Evolutionary conservation across 2,329 filamentous ascomycete genomes (phyloP), one percentile per base, ranked within the genome.

Genomic region (Sclerotinia nivalis): DNA sequence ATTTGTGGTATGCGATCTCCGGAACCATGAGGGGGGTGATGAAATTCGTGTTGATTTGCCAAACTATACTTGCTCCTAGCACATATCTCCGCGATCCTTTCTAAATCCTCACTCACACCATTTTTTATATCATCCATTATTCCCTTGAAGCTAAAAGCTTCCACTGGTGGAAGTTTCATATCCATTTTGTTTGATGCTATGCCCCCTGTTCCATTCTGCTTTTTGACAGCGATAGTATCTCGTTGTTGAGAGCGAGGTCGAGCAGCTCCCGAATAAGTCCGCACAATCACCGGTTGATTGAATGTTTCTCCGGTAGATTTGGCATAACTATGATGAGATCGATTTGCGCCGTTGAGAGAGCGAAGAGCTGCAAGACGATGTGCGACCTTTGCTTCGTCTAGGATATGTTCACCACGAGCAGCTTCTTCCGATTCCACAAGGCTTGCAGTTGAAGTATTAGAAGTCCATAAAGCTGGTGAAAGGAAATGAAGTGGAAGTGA

Each of bases 61-160:
- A 90, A 77, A 54, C 87, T 89, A 77, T 89, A 90, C 56, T 86
- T 84, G 18, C 87, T 89, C 47, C 86, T 83, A 50, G 88, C 88
- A 79, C 88, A 90, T 45, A 90, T 90, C 77, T 90, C 88, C 15
- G 88, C 88, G 74, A 90, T 90, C 54, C 87, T 84, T 72, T 90
- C 87, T 64, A 90, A 80, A 74, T 89, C 87, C 18, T 87, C 82
- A 66, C 83, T 82, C 71, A 89, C 86, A 10, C 76, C 76, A 65
- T 81, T 80, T 64, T 82, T 80, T 61, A 87, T 82, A 70, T 86
- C 85, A 66, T 84, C 83, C 82, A 90, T 85, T 75, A 90, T 88
- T 72, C 84, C 86, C 77, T 87, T 89, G 80, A 89, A 89, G 67
- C 83, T 87, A 74, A 89, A 90, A 18, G 87, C 88, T 72, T 89